Evolutionary conservation across 2,329 filamentous ascomycete species (phyloP).

Genomic region (Apiospora hydei): DNA sequence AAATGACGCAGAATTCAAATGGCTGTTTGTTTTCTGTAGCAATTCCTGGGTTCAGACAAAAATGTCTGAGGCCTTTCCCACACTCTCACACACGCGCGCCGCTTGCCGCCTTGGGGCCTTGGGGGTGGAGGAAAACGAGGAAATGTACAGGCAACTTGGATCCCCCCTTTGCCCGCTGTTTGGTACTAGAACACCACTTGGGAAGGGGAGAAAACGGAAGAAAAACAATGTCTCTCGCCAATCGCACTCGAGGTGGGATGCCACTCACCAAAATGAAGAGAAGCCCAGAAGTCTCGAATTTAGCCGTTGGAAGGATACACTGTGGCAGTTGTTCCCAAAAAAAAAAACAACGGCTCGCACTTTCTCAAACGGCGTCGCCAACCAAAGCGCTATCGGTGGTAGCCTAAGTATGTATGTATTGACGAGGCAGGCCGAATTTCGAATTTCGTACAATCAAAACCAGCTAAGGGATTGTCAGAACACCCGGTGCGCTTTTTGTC

Average conservation of each 20-base stretch:
- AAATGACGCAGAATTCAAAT: constrained; percentile 22
- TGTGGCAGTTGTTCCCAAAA: neutral
- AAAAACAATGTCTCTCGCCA: neutral
- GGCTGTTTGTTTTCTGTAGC: constrained; percentile 21
- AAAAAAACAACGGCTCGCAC: constrained; percentile 11
- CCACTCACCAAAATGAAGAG: constrained; percentile 15
- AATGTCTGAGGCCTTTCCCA: constrained; percentile 18
- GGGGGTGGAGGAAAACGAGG: neutral
- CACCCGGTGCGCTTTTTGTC: constrained; percentile 7
- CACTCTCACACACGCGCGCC: neutral
- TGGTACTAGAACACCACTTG: neutral
- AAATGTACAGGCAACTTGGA: neutral
- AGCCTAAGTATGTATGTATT: neutral
- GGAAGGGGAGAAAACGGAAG: neutral
- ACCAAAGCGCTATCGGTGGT: constrained; percentile 11
- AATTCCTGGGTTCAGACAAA: constrained; percentile 20
- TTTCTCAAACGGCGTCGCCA: constrained; percentile 21
- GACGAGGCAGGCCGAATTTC: constrained; percentile 5
- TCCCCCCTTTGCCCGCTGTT: constrained; percentile 6
- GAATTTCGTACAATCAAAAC: constrained; percentile 16
- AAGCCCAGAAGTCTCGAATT: constrained; percentile 8
- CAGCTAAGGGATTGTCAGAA: constrained; percentile 18
- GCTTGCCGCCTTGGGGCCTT: neutral
- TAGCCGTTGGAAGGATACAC: constrained; percentile 12
- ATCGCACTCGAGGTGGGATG: constrained; percentile 11